Conservation (phyloP, 2,329 filamentous ascomycete species). For the Rugonectria rugulosa region DNA sequence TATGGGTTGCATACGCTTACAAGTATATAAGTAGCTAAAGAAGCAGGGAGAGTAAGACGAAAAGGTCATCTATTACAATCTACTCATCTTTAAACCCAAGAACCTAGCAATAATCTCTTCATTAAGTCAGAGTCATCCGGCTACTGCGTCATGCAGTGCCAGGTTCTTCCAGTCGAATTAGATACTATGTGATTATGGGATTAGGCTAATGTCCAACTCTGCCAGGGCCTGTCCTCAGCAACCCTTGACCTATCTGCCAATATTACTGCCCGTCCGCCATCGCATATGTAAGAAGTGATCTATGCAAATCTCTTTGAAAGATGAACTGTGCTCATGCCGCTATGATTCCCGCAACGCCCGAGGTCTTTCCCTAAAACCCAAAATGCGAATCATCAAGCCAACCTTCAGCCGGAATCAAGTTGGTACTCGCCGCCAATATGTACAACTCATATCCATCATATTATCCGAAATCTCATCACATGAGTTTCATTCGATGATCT, state of each 20-base stretch:
- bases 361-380: conserved; percentile 2
- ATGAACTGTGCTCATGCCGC: conserved; percentile 11
- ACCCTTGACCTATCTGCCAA: not conserved
- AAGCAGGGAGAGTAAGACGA: no score
- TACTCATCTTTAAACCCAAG: no score
- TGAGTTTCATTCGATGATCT: not conserved
- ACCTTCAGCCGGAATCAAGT: no score
- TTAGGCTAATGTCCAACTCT: conserved; percentile 24
- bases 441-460: no score
- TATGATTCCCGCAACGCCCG: conserved; percentile 17
- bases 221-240: conserved; percentile 1
- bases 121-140: not conserved
- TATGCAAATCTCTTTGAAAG: conserved; percentile 9
- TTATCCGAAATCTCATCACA: not conserved
- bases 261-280: not conserved
- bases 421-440: no score
- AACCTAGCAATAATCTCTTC: no score
- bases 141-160: not conserved
- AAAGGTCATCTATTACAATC: not conserved
- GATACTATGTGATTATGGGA: conserved; percentile 31
- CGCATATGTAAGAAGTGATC: conserved; percentile 15
- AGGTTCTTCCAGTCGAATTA: conserved; percentile 22
- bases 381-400: no score
- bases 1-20: no score
- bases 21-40: no score